Evolutionary conservation across 2,329 filamentous ascomycete species (phyloP), one percentile per base, ranked within the genome.

Genomic region (Sarocladiaceae sp.): DNA sequence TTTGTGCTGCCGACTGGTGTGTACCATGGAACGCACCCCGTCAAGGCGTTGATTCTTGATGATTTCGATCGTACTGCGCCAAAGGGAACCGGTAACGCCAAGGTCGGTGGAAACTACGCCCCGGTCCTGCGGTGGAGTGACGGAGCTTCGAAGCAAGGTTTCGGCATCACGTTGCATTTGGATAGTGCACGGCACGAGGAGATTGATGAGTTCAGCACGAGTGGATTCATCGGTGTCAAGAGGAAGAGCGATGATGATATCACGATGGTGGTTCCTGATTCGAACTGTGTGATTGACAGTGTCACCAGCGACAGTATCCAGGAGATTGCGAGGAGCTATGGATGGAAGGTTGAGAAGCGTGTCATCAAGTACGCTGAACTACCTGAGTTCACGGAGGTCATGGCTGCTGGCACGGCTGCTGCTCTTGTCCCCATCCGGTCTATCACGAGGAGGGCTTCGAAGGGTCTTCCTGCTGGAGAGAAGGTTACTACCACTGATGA

Each of bases 181-280:
- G 94, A 97, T 71, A 94, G 88, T 67, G 84, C 85, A 63, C 88
- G 82, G 10, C 82, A 92, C 60, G 86, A 83, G 54, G 90, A 95
- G 67, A 82, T 99, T 56, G 93, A 99, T 64, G 93, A 99, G 77
- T 99, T 97, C 66, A 94, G 88, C 59, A 97, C 94, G 0, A 92
- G 87, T 57, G 93, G 90, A 1, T 97, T 99, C 68, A 87, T 97
- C 57, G 94, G 91, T 3, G 87, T 89, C 5, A 76, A 80, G 58
- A 78, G 78, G 52, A 74, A 40, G 20, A 80, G 77, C 3, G 76
- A 77, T 25, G 72, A 75, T 4, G 70, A 79, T 26, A 75, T 87
- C 11, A 93, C 87, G 7, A 74, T 97, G 2, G 84, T 94, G 4
- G 85, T 94, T n/a, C 92, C 93, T 0, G 53, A 95, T 68, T 93